These are phyloP conservation scores for Naganishia antarctica DNA, from an alignment of 768 basidiomycete species.

Conservation along the genomic window DNA sequence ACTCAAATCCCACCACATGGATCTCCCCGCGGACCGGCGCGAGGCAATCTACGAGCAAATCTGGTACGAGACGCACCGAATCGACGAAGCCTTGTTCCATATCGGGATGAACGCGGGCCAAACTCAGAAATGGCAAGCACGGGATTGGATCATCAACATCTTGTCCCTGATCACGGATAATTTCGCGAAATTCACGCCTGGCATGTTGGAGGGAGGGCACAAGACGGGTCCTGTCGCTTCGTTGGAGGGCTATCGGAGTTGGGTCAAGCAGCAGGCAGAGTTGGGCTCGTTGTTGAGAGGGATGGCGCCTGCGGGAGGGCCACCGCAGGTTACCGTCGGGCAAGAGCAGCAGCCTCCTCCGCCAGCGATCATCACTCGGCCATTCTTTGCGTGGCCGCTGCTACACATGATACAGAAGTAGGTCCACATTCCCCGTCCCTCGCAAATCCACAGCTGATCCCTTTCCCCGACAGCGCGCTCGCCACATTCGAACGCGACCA, in stretches of 20 bases:
- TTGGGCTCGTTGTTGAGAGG: constrained; percentile 1
- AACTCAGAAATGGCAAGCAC: constrained; percentile 27
- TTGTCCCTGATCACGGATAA: constrained; percentile 14
- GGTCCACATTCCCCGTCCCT: background rate
- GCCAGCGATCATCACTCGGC: constrained; percentile 8
- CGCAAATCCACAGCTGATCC: background rate
- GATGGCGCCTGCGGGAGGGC: background rate
- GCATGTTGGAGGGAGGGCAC: constrained; percentile 2
- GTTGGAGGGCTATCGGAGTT: constrained; percentile 4
- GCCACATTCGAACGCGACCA: constrained; percentile 13
- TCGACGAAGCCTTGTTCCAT: constrained; percentile 27
- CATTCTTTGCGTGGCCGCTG: constrained; percentile 24
- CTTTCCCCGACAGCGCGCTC: constrained; percentile 7
- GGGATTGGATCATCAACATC: constrained; percentile 26
- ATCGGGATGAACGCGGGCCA: constrained; percentile 22
- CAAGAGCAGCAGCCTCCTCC: background rate
- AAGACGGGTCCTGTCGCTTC: background rate
- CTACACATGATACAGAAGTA: constrained; percentile 22
- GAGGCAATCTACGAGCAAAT: constrained; percentile 16
- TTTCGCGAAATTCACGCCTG: constrained; percentile 17
- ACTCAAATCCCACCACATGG: background rate
- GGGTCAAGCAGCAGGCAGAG: constrained; percentile 22
- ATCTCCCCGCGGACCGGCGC: background rate
- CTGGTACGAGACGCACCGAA: constrained; percentile 25
- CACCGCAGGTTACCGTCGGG: background rate